Evolutionary conservation across 345 rosid species (phyloP).

Genomic region (Ricinus communis): DNA sequence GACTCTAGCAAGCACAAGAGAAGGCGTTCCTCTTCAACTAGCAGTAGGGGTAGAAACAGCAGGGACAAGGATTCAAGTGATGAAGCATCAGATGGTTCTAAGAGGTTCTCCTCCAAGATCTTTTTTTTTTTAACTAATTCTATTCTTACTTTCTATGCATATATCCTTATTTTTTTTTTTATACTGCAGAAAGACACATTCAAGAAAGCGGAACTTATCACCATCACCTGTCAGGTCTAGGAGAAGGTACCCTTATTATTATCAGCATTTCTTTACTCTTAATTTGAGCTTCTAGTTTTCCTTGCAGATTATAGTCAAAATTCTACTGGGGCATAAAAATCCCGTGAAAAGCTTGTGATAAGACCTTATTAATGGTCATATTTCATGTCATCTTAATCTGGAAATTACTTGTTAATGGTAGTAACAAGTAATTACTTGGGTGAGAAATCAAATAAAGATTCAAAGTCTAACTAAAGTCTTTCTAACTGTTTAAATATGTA

Average conservation of each 20-base stretch:
- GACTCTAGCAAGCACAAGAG: constrained; percentile 68
- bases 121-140: constrained; percentile 19
- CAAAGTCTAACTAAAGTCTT: neutral
- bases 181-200: constrained; percentile 54
- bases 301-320: neutral
- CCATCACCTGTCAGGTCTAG: constrained; percentile 85
- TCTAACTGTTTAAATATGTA: neutral
- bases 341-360: neutral
- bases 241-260: constrained; percentile 72
- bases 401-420: neutral
- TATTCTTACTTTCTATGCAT: constrained; percentile 2
- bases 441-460: neutral
- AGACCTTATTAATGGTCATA: too few relatives aligned
- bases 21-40: constrained; percentile 59
- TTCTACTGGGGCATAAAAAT: neutral
- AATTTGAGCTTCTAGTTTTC: constrained; percentile 4
- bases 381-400: neutral
- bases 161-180: constrained; percentile 26
- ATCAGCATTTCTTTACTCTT: constrained; percentile 18
- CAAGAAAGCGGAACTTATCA: constrained; percentile 57
- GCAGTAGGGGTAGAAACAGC: constrained; percentile 51
- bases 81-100: constrained; percentile 72
- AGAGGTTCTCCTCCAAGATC: constrained; percentile 46
- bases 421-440: neutral
- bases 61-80: constrained; percentile 59